These are phyloP conservation scores for Suillus clintonianus DNA, from an alignment of 768 basidiomycete species.

Conservation along the genomic window DNA sequence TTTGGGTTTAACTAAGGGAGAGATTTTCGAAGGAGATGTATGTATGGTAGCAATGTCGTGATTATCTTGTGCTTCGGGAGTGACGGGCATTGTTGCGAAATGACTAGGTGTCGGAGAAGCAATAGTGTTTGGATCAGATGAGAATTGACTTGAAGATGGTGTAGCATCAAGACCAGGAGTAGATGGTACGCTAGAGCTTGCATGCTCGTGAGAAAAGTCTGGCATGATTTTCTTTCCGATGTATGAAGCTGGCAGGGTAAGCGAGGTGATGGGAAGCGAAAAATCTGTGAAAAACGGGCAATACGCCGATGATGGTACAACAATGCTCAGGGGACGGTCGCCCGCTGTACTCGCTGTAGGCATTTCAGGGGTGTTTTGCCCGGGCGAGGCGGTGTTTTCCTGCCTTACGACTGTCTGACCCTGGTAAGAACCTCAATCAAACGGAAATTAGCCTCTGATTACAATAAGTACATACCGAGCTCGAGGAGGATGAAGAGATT, in stretches of 20 bases:
- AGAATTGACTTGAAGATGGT: constrained; percentile 4
- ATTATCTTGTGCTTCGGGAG: constrained; percentile 16
- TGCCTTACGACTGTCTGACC: not conserved
- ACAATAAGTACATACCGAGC: not conserved
- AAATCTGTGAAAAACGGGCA: constrained; percentile 35
- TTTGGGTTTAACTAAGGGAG: constrained; percentile 5
- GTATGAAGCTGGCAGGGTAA: constrained; percentile 28
- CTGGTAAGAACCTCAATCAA: not conserved
- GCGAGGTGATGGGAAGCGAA: constrained; percentile 29
- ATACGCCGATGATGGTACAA: constrained; percentile 34
- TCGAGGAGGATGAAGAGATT: not conserved
- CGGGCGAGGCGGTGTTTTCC: not conserved
- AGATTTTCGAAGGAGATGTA: constrained; percentile 13
- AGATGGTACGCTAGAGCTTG: constrained; percentile 10
- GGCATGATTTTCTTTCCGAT: constrained; percentile 22
- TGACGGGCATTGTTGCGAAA: constrained; percentile 27
- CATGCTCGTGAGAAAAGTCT: constrained; percentile 9
- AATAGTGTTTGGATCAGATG: constrained; percentile 7
- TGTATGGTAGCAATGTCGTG: constrained; percentile 12
- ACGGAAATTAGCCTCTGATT: not conserved
- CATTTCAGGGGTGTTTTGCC: not conserved
- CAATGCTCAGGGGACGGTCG: constrained; percentile 25
- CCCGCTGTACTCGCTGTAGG: not conserved
- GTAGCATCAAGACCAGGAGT: constrained; percentile 10
- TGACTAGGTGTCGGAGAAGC: constrained; percentile 31